phyloP scores from a whole-genome alignment of 108 stramenopile genomes.

The Hondaea fermentalgiana region DNA sequence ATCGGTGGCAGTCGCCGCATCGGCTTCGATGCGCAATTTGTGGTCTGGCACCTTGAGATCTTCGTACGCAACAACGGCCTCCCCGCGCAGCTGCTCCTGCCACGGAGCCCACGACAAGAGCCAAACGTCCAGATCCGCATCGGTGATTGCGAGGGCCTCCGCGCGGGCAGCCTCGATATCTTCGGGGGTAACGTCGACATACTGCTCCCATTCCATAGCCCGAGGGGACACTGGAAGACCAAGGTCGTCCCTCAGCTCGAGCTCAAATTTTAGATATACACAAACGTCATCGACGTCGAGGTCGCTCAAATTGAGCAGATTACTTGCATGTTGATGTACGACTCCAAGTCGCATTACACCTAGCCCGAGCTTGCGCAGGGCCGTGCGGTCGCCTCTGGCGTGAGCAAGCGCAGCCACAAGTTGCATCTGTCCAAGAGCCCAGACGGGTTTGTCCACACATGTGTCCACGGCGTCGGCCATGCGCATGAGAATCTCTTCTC shows the following conservation, averaged over 20 bases:
- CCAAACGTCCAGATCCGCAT: neutral
- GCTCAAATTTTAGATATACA: neutral
- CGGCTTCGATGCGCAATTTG: neutral
- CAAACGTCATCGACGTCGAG: neutral
- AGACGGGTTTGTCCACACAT: neutral
- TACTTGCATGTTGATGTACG: neutral
- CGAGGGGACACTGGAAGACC: neutral
- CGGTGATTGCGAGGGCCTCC: neutral
- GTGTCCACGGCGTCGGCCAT: neutral
- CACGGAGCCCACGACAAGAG: neutral
- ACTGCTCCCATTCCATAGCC: neutral
- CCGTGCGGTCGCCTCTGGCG: neutral
- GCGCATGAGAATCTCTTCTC: neutral
- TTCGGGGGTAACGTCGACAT: neutral
- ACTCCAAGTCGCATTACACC: neutral
- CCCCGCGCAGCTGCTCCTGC: neutral
- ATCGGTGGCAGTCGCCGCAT: neutral
- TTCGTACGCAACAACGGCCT: neutral
- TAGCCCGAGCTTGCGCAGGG: neutral
- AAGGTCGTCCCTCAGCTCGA: neutral
- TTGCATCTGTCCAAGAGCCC: neutral
- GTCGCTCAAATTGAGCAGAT: neutral
- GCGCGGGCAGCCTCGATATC: neutral
- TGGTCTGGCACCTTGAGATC: neutral
- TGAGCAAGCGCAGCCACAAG: neutral